phyloP scores from a whole-genome alignment of 768 basidiomycete genomes.

The Leccinum truebloodii region DNA sequence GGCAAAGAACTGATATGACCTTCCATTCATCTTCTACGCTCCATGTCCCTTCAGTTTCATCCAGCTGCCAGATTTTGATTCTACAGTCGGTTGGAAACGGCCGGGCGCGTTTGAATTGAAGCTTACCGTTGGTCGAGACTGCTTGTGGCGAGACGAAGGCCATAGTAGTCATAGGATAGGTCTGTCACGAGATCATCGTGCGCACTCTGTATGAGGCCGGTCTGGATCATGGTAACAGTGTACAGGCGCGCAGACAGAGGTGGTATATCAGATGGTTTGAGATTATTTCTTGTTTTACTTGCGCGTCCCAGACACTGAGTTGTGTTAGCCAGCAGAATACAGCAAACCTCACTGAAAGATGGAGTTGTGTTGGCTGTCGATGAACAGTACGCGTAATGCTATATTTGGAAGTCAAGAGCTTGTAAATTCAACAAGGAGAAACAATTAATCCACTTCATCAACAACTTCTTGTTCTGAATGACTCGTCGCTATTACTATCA shows the following conservation, averaged over 20 bases:
- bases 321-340: neutral
- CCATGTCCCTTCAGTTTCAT: slow-evolving; percentile 75
- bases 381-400: neutral
- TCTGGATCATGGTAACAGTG: slow-evolving; percentile 61
- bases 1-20: slow-evolving; percentile 40
- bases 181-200: slow-evolving; percentile 85
- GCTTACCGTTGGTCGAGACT: slow-evolving; percentile 77
- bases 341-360: neutral
- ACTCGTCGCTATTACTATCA: neutral
- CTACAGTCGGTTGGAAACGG: slow-evolving; percentile 31
- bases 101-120: slow-evolving; percentile 4
- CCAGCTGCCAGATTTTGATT: slow-evolving; percentile 84
- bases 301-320: neutral
- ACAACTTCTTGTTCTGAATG: neutral
- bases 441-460: slow-evolving; percentile 1
- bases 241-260: neutral
- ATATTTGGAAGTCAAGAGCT: slow-evolving; percentile 13
- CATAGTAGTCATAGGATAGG: slow-evolving; percentile 89
- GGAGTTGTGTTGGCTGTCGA: neutral
- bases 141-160: slow-evolving; percentile 76
- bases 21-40: slow-evolving; percentile 89
- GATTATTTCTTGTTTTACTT: neutral
- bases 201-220: slow-evolving; percentile 73
- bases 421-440: slow-evolving; percentile 23
- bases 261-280: neutral